These are phyloP conservation scores for Irpex rosettiformis DNA, from an alignment of 1,284 basidiomycete species.

Conservation along the genomic window DNA sequence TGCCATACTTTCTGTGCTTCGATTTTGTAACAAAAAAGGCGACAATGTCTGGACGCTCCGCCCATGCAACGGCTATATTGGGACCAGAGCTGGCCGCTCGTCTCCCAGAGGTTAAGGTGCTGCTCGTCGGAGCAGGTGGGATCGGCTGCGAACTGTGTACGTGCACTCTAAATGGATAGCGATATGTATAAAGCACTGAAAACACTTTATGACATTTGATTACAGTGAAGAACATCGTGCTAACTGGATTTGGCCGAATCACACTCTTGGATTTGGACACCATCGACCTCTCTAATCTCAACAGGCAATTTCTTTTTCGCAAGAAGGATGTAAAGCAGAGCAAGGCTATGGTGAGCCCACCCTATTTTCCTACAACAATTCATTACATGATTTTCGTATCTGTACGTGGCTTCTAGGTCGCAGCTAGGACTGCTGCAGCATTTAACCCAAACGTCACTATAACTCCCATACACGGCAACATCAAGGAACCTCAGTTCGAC, in stretches of 20 bases:
- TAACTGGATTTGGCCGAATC: conserved; percentile 90
- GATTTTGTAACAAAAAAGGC: not conserved
- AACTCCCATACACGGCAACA: conserved; percentile 89
- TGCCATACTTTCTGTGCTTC: no score
- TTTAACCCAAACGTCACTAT: conserved; percentile 95
- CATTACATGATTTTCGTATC: not conserved
- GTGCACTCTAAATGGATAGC: not conserved
- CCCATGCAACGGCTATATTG: conserved; percentile 68
- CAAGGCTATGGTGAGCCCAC: conserved; percentile 72
- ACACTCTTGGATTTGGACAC: conserved; percentile 96
- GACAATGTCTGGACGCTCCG: conserved; percentile 13
- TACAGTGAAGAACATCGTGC: conserved; percentile 92
- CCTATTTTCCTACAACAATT: not conserved
- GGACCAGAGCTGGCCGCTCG: conserved; percentile 64
- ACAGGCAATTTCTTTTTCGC: conserved; percentile 95
- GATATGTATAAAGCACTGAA: not conserved
- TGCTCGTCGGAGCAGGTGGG: conserved; percentile 95
- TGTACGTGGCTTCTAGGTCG: conserved; percentile 54
- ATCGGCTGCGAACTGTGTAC: conserved; percentile 94
- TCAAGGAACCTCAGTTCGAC: conserved; percentile 93
- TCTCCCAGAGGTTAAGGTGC: conserved; percentile 65
- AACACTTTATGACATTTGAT: not conserved
- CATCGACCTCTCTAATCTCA: conserved; percentile 97
- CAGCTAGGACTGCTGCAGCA: conserved; percentile 81
- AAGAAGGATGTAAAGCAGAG: conserved; percentile 98